Evolutionary conservation across 2,329 filamentous ascomycete genomes (phyloP).

Genomic region (Hypomyces rosellus): DNA sequence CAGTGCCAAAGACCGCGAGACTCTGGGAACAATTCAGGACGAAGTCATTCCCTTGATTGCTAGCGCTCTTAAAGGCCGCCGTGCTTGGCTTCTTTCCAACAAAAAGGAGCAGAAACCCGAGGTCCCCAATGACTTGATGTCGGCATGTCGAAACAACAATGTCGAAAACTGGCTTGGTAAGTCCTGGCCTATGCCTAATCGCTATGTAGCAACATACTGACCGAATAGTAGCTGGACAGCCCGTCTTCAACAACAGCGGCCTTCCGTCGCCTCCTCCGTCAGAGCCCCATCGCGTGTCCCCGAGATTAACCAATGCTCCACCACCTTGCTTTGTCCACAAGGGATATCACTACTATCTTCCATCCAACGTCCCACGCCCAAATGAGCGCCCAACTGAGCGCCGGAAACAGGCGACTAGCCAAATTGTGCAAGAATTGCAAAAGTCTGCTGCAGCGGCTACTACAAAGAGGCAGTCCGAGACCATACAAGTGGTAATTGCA

Average conservation of each 20-base stretch:
- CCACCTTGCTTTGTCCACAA: constrained; percentile 11
- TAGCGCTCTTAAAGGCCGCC: constrained; percentile 28
- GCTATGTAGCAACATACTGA: constrained; percentile 9
- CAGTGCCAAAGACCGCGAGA: constrained; percentile 19
- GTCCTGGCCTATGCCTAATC: constrained; percentile 3
- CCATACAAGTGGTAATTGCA: constrained; percentile 12
- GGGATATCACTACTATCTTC: constrained; percentile 21
- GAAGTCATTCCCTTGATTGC: constrained; percentile 24
- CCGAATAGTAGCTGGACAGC: constrained; percentile 22
- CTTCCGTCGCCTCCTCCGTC: constrained; percentile 22
- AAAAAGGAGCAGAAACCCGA: constrained; percentile 3
- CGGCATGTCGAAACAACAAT: constrained; percentile 19
- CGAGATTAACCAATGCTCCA: not conserved
- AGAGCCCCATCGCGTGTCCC: constrained; percentile 9
- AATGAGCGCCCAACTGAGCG: not conserved
- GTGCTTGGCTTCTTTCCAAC: constrained; percentile 20
- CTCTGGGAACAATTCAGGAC: constrained; percentile 24
- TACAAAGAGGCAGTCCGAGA: not conserved
- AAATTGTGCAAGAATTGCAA: constrained; percentile 19
- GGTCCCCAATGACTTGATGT: constrained; percentile 21
- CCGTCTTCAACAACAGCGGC: constrained; percentile 20
- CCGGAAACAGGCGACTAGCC: not conserved
- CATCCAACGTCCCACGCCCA: constrained; percentile 3
- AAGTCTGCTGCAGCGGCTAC: constrained; percentile 23
- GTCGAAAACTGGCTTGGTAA: constrained; percentile 34